Base-by-base conservation (phyloP, 768 basidiomycete genomes). In the Lyophyllum atratum region DNA sequence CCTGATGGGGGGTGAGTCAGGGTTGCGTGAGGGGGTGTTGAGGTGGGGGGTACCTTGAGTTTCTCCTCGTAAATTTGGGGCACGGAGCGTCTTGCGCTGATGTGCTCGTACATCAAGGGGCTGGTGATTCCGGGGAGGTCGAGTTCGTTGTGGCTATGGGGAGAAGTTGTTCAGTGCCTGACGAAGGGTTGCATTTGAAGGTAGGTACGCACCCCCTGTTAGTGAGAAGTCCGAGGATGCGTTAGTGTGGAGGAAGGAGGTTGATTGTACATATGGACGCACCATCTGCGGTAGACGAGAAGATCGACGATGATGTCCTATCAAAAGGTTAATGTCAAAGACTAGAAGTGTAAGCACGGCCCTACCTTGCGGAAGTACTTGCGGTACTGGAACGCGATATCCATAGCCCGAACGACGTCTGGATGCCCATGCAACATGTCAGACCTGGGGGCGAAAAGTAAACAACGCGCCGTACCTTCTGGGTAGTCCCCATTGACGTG, bases 401-500 rank as follows among this genome's bases (percentile, higher is more conserved):
- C 86, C 73, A 96, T 82, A 1, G 93, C 93, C 7, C 87, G 83
- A 1, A 85, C 85, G 4, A 96, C 95, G 60, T 95, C 93, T 90
- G 51, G 1, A 6, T 4, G 14, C 34, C n/a, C n/a, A n/a, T 24
- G 17, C 29, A 26, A 17, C 11, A 39, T 11, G 53, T 47, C 11
- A n/a, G 47, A 31, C 37, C 12, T 15, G 7, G 11, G 19, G 40
- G 12, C 25, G 46, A 47, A 14, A 15, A 56, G 39, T 24, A 12
- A 21, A 22, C 42, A 56, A 49, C 44, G 75, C 7, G 12, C 15
- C 52, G 17, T 51, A 77, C 91, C 92, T 81, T 96, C 93, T 0
- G 93, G 92, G 68, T 89, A 76, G 68, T 97, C 95, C 5, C 94
- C 94, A 60, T 95, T 97, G 57, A 95, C 92, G 59, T 96, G 95